phyloP scores from a whole-genome alignment of 305 asterid genomes.

The Solanum hybrid region DNA sequence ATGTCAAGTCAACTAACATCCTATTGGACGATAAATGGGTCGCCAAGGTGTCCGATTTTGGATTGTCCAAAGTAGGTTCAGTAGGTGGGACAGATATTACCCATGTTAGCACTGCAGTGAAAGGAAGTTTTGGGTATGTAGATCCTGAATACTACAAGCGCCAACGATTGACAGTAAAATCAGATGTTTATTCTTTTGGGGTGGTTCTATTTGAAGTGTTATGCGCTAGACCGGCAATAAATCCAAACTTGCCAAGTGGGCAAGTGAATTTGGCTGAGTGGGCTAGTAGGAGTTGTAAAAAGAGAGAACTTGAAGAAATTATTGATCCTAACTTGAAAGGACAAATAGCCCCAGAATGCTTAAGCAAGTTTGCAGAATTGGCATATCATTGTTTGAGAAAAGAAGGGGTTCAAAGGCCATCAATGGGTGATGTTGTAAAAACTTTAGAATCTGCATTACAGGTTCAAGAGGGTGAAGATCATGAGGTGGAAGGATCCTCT shows the following conservation, averaged over 20 bases:
- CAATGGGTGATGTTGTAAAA: conserved; percentile 49
- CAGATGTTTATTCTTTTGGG: conserved; percentile 62
- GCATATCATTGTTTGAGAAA: conserved; percentile 35
- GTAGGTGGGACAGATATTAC: conserved; percentile 1
- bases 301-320: conserved; percentile 27
- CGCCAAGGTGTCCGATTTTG: conserved; percentile 57
- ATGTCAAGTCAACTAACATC: conserved; percentile 62
- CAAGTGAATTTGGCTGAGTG: conserved; percentile 45
- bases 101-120: conserved; percentile 52
- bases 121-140: conserved; percentile 49
- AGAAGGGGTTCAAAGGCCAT: conserved; percentile 33
- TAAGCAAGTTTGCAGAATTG: conserved; percentile 28
- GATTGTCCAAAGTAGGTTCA: conserved; percentile 46
- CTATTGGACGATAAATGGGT: conserved; percentile 50
- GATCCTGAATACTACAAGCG: conserved; percentile 49
- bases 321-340: conserved; percentile 35
- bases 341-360: conserved; percentile 36
- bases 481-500: neutral
- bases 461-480: conserved; percentile 36
- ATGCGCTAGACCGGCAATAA: conserved; percentile 31
- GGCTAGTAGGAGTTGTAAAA: conserved; percentile 23
- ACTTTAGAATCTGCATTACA: conserved; percentile 46
- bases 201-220: conserved; percentile 50
- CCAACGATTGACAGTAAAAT: conserved; percentile 41
- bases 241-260: conserved; percentile 14